Percentiles rank a stretch among this genome's conserved stretches.
phyloP scores from a whole-genome alignment of 192 early-diverging fungal genomes.

The Cladochytrium replicatum region DNA sequence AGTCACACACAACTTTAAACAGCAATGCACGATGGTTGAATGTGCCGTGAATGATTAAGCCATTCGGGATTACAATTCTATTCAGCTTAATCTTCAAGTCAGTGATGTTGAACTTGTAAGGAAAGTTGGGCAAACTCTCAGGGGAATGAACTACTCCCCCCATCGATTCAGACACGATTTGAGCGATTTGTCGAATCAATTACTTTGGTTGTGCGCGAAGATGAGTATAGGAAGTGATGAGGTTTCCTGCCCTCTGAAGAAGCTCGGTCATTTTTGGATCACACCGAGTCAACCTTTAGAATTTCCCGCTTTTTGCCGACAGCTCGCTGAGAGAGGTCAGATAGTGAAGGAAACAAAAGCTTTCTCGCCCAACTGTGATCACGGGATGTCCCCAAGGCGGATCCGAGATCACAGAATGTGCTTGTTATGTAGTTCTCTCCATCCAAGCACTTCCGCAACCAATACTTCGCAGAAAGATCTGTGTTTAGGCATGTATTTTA shows the following conservation, averaged over 20 bases:
- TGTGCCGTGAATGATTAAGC: conserved; percentile 29
- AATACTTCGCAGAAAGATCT: conserved; percentile 50
- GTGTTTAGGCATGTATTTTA: conserved; percentile 1
- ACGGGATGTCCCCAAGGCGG: conserved; percentile 28
- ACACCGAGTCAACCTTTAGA: conserved; percentile 27
- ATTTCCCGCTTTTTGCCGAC: conserved; percentile 43
- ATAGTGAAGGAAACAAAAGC: conserved; percentile 34
- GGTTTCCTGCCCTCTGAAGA: too few species aligned
- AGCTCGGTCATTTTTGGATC: conserved; percentile 24
- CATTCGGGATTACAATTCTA: conserved; percentile 38
- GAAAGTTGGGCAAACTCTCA: conserved; percentile 11
- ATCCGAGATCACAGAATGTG: conserved; percentile 47
- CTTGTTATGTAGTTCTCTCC: conserved; percentile 31
- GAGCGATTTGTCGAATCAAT: conserved; percentile 32
- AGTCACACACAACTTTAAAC: conserved; percentile 45
- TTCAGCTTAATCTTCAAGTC: conserved; percentile 34
- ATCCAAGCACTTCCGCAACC: conserved; percentile 35
- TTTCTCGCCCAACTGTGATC: conserved; percentile 9
- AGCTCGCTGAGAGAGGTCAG: conserved; percentile 18
- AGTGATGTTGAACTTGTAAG: conserved; percentile 43
- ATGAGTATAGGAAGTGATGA: background rate
- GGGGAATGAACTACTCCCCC: conserved; percentile 30
- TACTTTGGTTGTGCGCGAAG: conserved; percentile 15
- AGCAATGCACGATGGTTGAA: conserved; percentile 49
- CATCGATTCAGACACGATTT: conserved; percentile 32